A percentile compares a stretch with the other conserved stretches of the same genome.
These are phyloP conservation scores for Arctium minus DNA, from an alignment of 129 eudicot genomes.

Conservation along the genomic window DNA sequence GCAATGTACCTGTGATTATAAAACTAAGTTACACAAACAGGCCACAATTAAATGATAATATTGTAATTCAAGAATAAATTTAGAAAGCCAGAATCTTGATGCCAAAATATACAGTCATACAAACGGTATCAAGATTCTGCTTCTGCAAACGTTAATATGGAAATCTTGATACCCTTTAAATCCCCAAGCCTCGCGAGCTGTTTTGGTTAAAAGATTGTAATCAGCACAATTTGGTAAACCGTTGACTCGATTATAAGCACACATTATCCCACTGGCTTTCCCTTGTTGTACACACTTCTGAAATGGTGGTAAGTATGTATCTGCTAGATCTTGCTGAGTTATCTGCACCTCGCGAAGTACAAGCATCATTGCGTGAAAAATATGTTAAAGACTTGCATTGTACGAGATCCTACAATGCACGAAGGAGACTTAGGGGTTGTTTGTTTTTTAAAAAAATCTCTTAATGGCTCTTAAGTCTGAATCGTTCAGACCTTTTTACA, in stretches of 20 bases:
- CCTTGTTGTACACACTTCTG: conserved; percentile 67
- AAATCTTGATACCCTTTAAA: conserved; percentile 38
- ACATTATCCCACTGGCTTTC: conserved; percentile 69
- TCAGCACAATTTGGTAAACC: conserved; percentile 90
- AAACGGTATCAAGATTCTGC: background rate
- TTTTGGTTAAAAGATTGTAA: conserved; percentile 64
- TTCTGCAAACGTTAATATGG: background rate
- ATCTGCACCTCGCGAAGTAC: conserved; percentile 38
- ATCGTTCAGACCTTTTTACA: no score
- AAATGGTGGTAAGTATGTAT: conserved; percentile 73
- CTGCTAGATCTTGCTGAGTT: conserved; percentile 71
- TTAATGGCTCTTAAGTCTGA: no score
- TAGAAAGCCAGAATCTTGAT: background rate
- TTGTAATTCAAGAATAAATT: background rate
- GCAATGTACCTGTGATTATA: conserved; percentile 52
- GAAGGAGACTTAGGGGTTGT: background rate
- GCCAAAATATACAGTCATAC: background rate
- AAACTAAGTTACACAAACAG: background rate
- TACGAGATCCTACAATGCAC: background rate
- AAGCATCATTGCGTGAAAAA: background rate
- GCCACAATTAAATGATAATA: background rate
- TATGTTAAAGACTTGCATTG: background rate
- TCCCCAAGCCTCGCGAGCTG: conserved; percentile 51
- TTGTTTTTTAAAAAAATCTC: no score
- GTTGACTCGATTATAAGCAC: conserved; percentile 83